Evolutionary conservation across 768 basidiomycete species (phyloP), one percentile per base, ranked within the genome.

Genomic region (Dentipellis fragilis): DNA sequence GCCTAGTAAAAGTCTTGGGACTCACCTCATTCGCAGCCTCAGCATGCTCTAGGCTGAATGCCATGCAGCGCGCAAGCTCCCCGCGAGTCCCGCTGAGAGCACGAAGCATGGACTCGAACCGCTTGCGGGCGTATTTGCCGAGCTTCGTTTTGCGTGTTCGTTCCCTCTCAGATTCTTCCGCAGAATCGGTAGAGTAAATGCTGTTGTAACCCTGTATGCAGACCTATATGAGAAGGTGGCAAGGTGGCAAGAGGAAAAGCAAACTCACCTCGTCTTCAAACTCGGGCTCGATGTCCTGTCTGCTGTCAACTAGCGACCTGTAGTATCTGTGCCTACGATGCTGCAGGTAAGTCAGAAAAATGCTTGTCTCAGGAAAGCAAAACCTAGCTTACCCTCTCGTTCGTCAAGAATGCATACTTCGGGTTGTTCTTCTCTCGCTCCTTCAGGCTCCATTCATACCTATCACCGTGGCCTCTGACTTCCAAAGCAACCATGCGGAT

Each of bases 31-130:
- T 83, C 16, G 94, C 93, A 16, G 93, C 93, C 69, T 98, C 95
- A 1, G 94, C 95, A 65, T 95, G 93, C 67, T 94, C 92, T 45
- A 99, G 75, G 59, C 93, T 90, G 66, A 98, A 98, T n/a, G 87
- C 81, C 96, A 98, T 99, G 58, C 89, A 93, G 21, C 93, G 78
- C 35, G 92, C 96, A 39, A 98, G 83, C 68, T 94, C 92, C 5
- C 89, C 93, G 56, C 93, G 75, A 63, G 85, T 84, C 2, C 93
- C 93, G 7, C 84, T 85, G 64, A 98, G 72, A 7, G 82, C 84
- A 17, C 96, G 82, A 45, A 99, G 75, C 84, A 97, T 91, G 2
- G 84, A 82, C 70, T 96, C 91, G 63, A 98, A 94, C 54, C 93
- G 77, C 58, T 80, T 82, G 53, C 88, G 79, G 22, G 94, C 90